Conservation (phyloP, 2,329 filamentous ascomycete genomes). For the Colletotrichum phormii region DNA sequence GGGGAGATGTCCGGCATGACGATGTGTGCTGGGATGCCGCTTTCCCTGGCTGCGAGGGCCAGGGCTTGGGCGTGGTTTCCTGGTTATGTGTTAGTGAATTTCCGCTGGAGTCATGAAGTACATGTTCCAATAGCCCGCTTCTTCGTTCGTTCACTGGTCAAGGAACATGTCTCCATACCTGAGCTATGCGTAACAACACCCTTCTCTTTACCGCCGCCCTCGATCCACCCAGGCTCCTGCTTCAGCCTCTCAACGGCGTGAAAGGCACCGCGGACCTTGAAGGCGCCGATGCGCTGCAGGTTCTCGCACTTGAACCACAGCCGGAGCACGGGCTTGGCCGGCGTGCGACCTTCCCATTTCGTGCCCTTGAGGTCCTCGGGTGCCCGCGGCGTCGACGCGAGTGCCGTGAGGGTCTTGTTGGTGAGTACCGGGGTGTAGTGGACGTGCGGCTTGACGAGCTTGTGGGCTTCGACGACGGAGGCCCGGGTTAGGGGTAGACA, state of each 20-base stretch:
- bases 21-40: constrained; percentile 83
- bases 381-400: constrained; percentile 79
- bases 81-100: constrained; percentile 46
- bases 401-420: constrained; percentile 76
- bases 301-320: constrained; percentile 98
- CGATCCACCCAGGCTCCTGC: constrained; percentile 69
- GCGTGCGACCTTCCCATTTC: constrained; percentile 64
- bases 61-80: constrained; percentile 97
- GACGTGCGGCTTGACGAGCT: constrained; percentile 79
- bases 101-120: background rate
- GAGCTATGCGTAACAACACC: constrained; percentile 93
- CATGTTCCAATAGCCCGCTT: constrained; percentile 10
- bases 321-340: constrained; percentile 73
- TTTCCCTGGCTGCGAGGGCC: constrained; percentile 81
- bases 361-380: constrained; percentile 65
- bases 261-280: constrained; percentile 92
- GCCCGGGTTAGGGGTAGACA: constrained; percentile 76
- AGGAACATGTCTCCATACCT: constrained; percentile 62
- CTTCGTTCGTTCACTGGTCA: background rate
- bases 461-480: constrained; percentile 79
- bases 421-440: constrained; percentile 88
- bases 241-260: constrained; percentile 82
- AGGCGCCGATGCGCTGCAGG: constrained; percentile 88
- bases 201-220: constrained; percentile 66
- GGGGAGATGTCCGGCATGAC: constrained; percentile 92